Percentiles rank a stretch among this genome's conserved stretches.
Evolutionary conservation across 805 yeast genomes (phyloP).

Genomic region (Metschnikowia koreensis): DNA sequence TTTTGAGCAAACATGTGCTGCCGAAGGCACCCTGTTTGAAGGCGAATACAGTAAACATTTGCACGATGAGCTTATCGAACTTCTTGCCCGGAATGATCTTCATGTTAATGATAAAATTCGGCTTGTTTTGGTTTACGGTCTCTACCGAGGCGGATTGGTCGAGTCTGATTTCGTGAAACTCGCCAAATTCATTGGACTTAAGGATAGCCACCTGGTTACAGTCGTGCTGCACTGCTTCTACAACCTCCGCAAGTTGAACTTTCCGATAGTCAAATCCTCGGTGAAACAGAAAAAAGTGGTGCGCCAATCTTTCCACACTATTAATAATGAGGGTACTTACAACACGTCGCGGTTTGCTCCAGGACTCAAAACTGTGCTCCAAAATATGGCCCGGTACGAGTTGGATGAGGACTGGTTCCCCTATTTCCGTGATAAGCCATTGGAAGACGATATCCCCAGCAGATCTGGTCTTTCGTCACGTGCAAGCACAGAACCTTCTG

Average conservation of each 20-base stretch:
- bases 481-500: constrained; percentile 1
- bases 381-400: constrained; percentile 47
- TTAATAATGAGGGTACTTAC: constrained; percentile 49
- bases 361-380: constrained; percentile 59
- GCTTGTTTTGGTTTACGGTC: constrained; percentile 67
- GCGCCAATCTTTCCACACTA: constrained; percentile 56
- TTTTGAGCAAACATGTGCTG: constrained; percentile 78
- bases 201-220: constrained; percentile 48
- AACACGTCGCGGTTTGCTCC: constrained; percentile 74
- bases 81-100: constrained; percentile 49
- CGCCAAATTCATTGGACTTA: constrained; percentile 50
- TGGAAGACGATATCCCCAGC: constrained; percentile 42
- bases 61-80: constrained; percentile 57
- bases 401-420: constrained; percentile 66
- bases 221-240: constrained; percentile 53
- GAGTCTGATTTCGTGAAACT: constrained; percentile 72
- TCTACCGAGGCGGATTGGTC: constrained; percentile 79
- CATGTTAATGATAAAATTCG: constrained; percentile 70
- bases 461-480: constrained; percentile 1
- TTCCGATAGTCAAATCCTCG: constrained; percentile 47
- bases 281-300: constrained; percentile 43
- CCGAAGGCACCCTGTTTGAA: constrained; percentile 67
- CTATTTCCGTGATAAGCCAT: constrained; percentile 71
- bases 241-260: constrained; percentile 52
- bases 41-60: constrained; percentile 60